phyloP scores from a whole-genome alignment of 1,284 basidiomycete genomes.

The Irpex rosettiformis region DNA sequence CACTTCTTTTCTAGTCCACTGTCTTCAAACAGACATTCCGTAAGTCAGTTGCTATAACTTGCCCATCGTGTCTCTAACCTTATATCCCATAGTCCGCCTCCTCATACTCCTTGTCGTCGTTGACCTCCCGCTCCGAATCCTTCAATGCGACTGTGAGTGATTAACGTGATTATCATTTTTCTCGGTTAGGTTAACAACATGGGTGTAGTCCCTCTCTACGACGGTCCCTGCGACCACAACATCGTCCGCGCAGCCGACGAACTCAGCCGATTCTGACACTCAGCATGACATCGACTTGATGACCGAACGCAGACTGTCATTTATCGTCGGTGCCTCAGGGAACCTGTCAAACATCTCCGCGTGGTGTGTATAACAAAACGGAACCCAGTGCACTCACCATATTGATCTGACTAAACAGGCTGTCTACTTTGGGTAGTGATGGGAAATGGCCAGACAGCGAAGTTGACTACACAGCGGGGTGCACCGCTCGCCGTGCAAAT shows the following conservation, averaged over 20 bases:
- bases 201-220: no score
- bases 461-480: constrained; percentile 58
- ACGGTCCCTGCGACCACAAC: neutral
- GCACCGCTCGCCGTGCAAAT: constrained; percentile 54
- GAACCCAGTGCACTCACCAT: neutral
- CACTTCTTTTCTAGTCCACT: neutral
- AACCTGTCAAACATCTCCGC: constrained; percentile 14
- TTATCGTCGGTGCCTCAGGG: constrained; percentile 19
- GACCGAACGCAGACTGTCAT: constrained; percentile 20
- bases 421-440: constrained; percentile 38
- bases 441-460: constrained; percentile 55
- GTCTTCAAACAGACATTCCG: neutral
- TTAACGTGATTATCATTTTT: no score
- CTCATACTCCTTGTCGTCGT: neutral
- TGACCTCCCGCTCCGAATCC: neutral
- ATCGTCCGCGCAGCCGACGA: neutral
- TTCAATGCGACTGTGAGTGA: neutral
- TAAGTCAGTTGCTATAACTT: no score
- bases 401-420: constrained; percentile 29
- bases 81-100: neutral
- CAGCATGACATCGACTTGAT: constrained; percentile 19
- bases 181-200: no score
- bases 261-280: neutral
- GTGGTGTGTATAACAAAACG: constrained; percentile 15
- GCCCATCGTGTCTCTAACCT: no score